phyloP scores from a whole-genome alignment of 2,329 filamentous ascomycete species.

The Colletotrichum gigasporum region DNA sequence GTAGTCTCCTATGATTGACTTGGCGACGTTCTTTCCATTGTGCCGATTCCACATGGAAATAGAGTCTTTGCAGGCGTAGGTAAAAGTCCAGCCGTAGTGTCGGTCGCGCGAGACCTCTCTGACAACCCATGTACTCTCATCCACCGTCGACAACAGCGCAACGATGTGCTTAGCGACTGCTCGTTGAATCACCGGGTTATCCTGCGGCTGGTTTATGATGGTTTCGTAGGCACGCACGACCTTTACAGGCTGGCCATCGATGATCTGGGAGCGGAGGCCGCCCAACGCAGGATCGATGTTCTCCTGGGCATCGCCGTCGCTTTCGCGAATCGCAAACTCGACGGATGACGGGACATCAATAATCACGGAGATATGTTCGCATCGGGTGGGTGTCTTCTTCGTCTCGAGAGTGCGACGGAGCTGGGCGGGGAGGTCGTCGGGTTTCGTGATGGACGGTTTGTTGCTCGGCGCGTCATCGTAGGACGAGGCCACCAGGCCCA shows the following conservation, averaged over 20 bases:
- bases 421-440: constrained; percentile 57
- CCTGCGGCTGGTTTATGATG: constrained; percentile 57
- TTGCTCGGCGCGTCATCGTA: constrained; percentile 39
- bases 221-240: constrained; percentile 55
- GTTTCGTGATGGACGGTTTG: constrained; percentile 43
- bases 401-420: constrained; percentile 51
- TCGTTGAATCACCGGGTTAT: constrained; percentile 58
- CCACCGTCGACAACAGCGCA: constrained; percentile 50
- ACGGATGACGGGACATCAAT: constrained; percentile 57
- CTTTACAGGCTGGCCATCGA: constrained; percentile 42
- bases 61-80: constrained; percentile 64
- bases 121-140: constrained; percentile 59
- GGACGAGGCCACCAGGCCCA: constrained; percentile 32
- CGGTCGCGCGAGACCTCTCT: constrained; percentile 52
- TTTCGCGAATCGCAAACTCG: constrained; percentile 50
- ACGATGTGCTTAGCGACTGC: constrained; percentile 60
- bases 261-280: constrained; percentile 36
- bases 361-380: constrained; percentile 57
- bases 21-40: constrained; percentile 50
- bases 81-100: constrained; percentile 64
- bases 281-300: constrained; percentile 46
- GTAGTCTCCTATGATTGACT: constrained; percentile 57
- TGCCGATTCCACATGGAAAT: constrained; percentile 60
- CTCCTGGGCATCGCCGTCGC: constrained; percentile 47
- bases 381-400: constrained; percentile 57